Base-by-base conservation (phyloP, 495 filamentous ascomycete genomes). In the Penicillium simplicissimum region DNA sequence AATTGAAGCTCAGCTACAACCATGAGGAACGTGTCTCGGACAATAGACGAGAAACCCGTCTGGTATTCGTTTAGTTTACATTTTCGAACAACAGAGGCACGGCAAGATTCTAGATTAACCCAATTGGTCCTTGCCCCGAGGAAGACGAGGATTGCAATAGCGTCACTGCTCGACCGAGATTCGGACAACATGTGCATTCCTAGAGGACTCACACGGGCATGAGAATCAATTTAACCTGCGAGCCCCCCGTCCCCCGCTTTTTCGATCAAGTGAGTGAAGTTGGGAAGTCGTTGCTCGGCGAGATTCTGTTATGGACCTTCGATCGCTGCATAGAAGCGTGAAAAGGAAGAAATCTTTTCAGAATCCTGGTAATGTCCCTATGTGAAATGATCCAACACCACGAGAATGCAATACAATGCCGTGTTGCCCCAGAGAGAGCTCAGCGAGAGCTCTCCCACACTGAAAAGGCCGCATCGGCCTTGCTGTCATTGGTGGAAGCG, bases 181-280 rank as follows among this genome's bases (percentile, higher is more conserved):
- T 9, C 3, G 13, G 6, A 15, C 53, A n/a, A n/a, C 52, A 48
- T 57, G 54, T 37, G 48, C 8, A 36, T 59, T 19, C 4, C 21
- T 3, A 15, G 4, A 25, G 38, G 36, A 65, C 67, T n/a, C 67
- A 69, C 63, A 71, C 61, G 28, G 57, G 38, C 63, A 69, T 71
- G 23, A 71, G 57, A 69, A 66, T 69, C 69, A 57, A 65, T 63
- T 63, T 68, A 59, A 43, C 59, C 66, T 69, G 60, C 56, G 56
- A 61, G 66, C 65, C 56, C 56, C 49, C 38, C 23, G 23, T 25
- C 23, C 33, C 25, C 58, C 61, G 19, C n/a, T 45, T 34, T 52
- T 34, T 33, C 8, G 42, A 33, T 42, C 8, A 23, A 43, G 8
- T 15, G 13, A 49, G 19, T 14, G 25, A 4, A 54, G 58, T 36